A percentile compares a stretch with the other conserved stretches of the same genome.
These are phyloP conservation scores for Friedmanniomyces simplex DNA, from an alignment of 495 filamentous ascomycete species.

Conservation along the genomic window DNA sequence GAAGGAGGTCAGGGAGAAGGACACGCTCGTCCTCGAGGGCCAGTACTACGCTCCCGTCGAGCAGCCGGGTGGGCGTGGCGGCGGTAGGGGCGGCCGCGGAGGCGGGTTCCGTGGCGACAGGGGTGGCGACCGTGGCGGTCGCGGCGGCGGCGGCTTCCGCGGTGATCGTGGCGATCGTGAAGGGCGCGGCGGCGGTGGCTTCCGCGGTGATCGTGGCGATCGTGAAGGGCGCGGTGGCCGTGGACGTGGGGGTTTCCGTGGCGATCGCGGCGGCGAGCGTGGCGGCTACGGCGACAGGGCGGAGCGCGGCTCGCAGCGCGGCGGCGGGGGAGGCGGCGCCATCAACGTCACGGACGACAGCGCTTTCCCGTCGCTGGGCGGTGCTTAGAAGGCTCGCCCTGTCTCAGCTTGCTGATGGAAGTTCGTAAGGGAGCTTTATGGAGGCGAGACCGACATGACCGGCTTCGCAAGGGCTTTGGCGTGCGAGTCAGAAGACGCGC, in stretches of 20 bases:
- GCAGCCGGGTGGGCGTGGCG: conserved; percentile 30
- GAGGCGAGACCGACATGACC: too few relatives aligned
- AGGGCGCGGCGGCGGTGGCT: conserved; percentile 32
- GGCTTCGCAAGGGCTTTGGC: too few relatives aligned
- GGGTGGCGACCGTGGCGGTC: conserved; percentile 26
- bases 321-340: conserved; percentile 12
- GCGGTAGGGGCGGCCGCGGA: conserved; percentile 29
- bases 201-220: conserved; percentile 21
- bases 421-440: too few relatives aligned
- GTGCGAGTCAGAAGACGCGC: too few relatives aligned
- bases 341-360: conserved; percentile 51
- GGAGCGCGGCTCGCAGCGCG: conserved; percentile 15
- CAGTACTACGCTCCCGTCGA: conserved; percentile 20
- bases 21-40: conserved; percentile 72
- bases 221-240: conserved; percentile 32
- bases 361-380: conserved; percentile 66
- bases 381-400: conserved; percentile 1
- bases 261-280: conserved; percentile 9
- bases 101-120: conserved; percentile 29
- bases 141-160: conserved; percentile 32
- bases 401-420: background rate
- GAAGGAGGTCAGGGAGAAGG: conserved; percentile 88
- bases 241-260: conserved; percentile 26
- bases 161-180: conserved; percentile 23
- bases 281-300: background rate